Evolutionary conservation across 2,329 filamentous ascomycete species (phyloP), one percentile per base, ranked within the genome.

Genomic region (Aureobasidium sp.): DNA sequence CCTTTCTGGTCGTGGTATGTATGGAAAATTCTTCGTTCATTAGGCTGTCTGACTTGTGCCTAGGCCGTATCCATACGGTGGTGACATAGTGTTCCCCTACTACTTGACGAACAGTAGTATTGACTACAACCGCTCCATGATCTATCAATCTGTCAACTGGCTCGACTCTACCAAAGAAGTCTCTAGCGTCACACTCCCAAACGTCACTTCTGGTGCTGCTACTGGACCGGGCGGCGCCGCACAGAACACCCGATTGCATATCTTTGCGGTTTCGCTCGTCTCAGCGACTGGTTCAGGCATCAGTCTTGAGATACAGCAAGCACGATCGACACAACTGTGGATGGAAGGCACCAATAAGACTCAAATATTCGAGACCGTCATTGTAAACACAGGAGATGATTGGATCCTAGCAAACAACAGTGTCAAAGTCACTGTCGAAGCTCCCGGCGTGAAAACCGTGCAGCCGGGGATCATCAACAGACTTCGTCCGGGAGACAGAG

Each of bases 271-370:
- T 7, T 73, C 74, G 2, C 57, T 78, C 17, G 65, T 72, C 9
- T 70, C 71, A 5, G 71, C 69, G 5, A 66, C 51, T 5, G 68
- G 59, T 37, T 65, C 66, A 43, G 68, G 67, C 12, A 66, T 70
- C 8, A 60, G 52, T 34, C 63, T 77, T 24, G 68, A 72, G 26
- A 69, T 75, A 1, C 75, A 77, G 62, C 74, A 72, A 66, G 74
- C 74, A 5, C 71, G 75, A n/a, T 73, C 75, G 7, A 77, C 75
- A 5, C 71, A 76, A 59, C 73, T 74, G 65, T 76, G 75, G 75
- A 62, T 74, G 3, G 74, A 75, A 44, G 72, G 70, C 13, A 72
- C 68, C 2, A 71, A 76, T 51, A 76, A 76, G 62, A 71, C 71
- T 12, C 74, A 76, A 51, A 75, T 76, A 34, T 64, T 75, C 17